Percentiles rank a stretch among this genome's conserved stretches.
Conservation (phyloP, 108 stramenopile species). For the Nitzschia sp. region DNA sequence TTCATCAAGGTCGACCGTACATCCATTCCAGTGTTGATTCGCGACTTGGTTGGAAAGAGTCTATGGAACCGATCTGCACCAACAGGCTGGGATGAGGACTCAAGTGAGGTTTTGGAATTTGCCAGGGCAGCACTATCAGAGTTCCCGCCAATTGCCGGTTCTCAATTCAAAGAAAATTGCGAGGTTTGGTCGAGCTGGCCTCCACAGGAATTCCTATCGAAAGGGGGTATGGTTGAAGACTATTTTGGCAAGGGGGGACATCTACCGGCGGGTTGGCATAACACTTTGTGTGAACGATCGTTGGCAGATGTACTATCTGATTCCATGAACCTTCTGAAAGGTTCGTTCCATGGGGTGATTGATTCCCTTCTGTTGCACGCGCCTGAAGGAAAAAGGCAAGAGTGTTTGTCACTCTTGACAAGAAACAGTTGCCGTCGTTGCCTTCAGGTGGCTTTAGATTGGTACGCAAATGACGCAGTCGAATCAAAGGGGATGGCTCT, state of each 20-base stretch:
- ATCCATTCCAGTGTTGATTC: constrained; percentile 7
- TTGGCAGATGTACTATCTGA: constrained; percentile 8
- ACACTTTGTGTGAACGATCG: constrained; percentile 1
- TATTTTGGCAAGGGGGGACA: constrained; percentile 31
- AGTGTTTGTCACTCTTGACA: constrained; percentile 27
- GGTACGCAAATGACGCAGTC: constrained; percentile 14
- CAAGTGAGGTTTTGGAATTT: constrained; percentile 18
- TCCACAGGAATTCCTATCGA: constrained; percentile 20
- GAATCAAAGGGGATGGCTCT: neutral
- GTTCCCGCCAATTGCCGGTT: constrained; percentile 17
- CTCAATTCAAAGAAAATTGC: constrained; percentile 2
- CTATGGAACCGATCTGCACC: constrained; percentile 7
- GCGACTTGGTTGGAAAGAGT: neutral
- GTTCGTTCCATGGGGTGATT: constrained; percentile 31
- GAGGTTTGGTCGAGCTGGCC: constrained; percentile 34
- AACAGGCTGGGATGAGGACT: neutral
- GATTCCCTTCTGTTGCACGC: constrained; percentile 24
- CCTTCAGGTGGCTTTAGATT: constrained; percentile 35
- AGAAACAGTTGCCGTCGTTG: constrained; percentile 30
- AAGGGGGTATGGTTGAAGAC: constrained; percentile 9
- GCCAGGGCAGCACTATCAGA: constrained; percentile 18
- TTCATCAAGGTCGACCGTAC: constrained; percentile 18
- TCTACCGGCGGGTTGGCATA: constrained; percentile 34
- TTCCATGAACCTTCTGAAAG: constrained; percentile 12
- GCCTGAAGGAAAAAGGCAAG: constrained; percentile 21